Conservation (phyloP, 148 eudicot genomes). For the Heliamphora exappendiculata region DNA sequence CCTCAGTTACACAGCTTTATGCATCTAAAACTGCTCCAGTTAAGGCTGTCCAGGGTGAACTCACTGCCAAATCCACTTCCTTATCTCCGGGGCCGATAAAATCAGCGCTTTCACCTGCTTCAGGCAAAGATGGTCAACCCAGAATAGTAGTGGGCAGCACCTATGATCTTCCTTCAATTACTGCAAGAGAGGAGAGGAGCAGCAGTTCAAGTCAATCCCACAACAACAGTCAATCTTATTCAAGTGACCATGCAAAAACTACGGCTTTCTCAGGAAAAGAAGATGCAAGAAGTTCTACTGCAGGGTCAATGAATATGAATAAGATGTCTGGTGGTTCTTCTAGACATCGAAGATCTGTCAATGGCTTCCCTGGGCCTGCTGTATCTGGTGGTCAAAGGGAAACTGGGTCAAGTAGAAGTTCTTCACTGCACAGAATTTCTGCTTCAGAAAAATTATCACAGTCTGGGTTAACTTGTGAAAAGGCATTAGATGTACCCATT, state of each 20-base stretch:
- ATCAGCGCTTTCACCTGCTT: constrained; percentile 35
- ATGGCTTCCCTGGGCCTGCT: constrained; percentile 37
- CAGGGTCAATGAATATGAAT: constrained; percentile 41
- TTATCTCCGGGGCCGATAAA: constrained; percentile 35
- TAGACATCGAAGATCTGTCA: constrained; percentile 42
- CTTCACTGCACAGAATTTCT: constrained; percentile 24
- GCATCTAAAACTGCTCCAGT: constrained; percentile 47
- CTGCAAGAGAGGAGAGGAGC: constrained; percentile 53
- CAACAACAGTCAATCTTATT: constrained; percentile 54
- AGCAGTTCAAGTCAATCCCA: constrained; percentile 78
- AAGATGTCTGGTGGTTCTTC: constrained; percentile 41
- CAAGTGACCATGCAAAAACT: constrained; percentile 51
- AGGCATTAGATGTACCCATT: constrained; percentile 32
- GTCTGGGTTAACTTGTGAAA: constrained; percentile 28
- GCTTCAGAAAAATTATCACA: constrained; percentile 42
- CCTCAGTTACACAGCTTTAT: constrained; percentile 39
- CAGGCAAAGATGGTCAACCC: constrained; percentile 31
- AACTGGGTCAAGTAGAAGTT: constrained; percentile 30
- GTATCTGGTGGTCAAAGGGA: constrained; percentile 33
- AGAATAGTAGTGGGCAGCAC: constrained; percentile 25
- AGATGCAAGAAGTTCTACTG: constrained; percentile 50
- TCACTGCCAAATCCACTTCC: constrained; percentile 32
- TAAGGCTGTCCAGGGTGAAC: constrained; percentile 49
- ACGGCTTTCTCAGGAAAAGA: constrained; percentile 42
- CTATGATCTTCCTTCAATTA: constrained; percentile 36